These are phyloP conservation scores for Phytophthora ramorum DNA, from an alignment of 352 stramenopile genomes.

Conservation along the genomic window DNA sequence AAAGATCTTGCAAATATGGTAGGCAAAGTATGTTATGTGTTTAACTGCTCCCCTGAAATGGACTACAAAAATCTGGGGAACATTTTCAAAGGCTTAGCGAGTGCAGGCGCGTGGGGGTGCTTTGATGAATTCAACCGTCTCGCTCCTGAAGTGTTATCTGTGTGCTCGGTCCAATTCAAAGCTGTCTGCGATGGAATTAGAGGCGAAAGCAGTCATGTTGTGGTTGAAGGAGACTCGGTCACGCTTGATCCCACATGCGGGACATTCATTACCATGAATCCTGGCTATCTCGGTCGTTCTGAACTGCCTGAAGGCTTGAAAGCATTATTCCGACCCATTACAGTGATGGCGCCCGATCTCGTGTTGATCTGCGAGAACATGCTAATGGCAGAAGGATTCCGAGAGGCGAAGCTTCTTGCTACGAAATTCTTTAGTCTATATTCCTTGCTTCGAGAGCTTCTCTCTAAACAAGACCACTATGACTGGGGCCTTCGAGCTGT, in stretches of 20 bases:
- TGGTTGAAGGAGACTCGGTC: constrained; percentile 93
- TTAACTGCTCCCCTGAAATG: constrained; percentile 96
- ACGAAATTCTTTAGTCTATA: constrained; percentile 97
- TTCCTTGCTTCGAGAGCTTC: constrained; percentile 91
- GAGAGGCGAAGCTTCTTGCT: constrained; percentile 91
- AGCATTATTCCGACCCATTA: constrained; percentile 95
- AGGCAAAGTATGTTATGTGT: constrained; percentile 95
- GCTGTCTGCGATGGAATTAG: constrained; percentile 95
- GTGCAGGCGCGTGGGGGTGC: constrained; percentile 93
- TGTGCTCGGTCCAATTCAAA: constrained; percentile 96
- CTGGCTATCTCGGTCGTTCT: constrained; percentile 93
- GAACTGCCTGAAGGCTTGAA: constrained; percentile 96
- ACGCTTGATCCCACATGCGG: constrained; percentile 90
- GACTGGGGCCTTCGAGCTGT: constrained; percentile 96
- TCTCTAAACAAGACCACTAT: constrained; percentile 96
- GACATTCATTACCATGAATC: constrained; percentile 98
- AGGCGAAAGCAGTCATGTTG: constrained; percentile 78
- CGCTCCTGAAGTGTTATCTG: constrained; percentile 91
- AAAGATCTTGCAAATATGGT: constrained; percentile 95
- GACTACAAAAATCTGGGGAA: constrained; percentile 96
- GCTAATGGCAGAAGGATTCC: constrained; percentile 96
- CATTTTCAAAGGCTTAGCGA: constrained; percentile 96
- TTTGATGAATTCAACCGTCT: constrained; percentile 98
- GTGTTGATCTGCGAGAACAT: constrained; percentile 98
- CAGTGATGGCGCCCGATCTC: constrained; percentile 96